Evolutionary conservation across 2,329 filamentous ascomycete species (phyloP), one percentile per base, ranked within the genome.

Genomic region (Venturia effusa): DNA sequence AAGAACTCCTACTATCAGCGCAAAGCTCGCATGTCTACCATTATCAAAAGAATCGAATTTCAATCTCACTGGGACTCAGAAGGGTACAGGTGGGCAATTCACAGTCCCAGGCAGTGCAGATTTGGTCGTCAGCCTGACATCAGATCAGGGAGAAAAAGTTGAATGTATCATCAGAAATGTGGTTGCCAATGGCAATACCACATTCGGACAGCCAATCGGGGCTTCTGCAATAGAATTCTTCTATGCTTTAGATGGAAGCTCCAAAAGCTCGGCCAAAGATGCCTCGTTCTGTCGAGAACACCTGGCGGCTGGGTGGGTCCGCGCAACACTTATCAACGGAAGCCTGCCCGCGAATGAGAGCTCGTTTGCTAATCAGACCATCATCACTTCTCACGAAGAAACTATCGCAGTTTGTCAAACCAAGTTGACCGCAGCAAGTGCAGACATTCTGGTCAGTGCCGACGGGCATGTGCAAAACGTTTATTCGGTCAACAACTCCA

Each of bases 361-460:
- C 19, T 3, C 32, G 8, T 3, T 2, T 39, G 30, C 1, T 6
- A 30, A 13, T 19, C 64, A 6, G 2, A 4, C 54, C 43, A 22
- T 64, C 48, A 0, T 30, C 68, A 4, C 48, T 1, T 15, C 51
- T 67, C 48, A 22, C 55, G 0, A 64, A 65, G 1, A 68, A 69
- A 37, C 67, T 68, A 13, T 76, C 30, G 66, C 79, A 0, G 66
- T 70, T 4, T 81, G 79, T 57, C 69, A 65, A 5, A 74, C 75
- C 1, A 66, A 45, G 5, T n/a, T 79, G 1, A 24, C 67, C 0
- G 71, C 68, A 1, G 75, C 72, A 1, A 17, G 62, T 1, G 78
- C 75, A 13, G 70, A 73, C 0, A 68, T 79, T 13, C 65, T 65
- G 0, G 73, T 78, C 1, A 71, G 76, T 61, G 19, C 40, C 1